phyloP scores from a whole-genome alignment of 1,284 basidiomycete genomes.

The Cystobasidium slooffiae region DNA sequence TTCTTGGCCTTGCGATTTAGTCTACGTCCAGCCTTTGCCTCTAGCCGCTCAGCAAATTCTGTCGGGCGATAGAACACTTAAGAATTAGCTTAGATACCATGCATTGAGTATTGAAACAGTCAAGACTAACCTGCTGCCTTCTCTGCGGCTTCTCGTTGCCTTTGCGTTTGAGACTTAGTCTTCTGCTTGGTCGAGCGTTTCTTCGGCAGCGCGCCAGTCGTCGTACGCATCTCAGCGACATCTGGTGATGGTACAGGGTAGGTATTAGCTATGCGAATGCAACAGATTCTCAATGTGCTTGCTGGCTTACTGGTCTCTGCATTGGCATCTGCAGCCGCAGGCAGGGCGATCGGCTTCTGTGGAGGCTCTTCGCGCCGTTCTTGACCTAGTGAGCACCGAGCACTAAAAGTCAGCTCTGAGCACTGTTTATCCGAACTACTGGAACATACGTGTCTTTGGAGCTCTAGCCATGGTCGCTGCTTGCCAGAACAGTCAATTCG shows the following conservation, averaged over 20 bases:
- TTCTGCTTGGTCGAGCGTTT: conserved; percentile 13
- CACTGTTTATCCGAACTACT: neutral
- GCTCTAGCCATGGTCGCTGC: conserved; percentile 16
- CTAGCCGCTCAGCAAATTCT: conserved; percentile 39
- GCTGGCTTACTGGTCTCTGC: conserved; percentile 20
- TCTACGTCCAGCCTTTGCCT: conserved; percentile 20
- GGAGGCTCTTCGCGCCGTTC: conserved; percentile 36
- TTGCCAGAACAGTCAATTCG: neutral
- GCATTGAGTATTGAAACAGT: neutral
- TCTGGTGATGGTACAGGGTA: conserved; percentile 3
- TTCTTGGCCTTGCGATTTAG: conserved; percentile 21
- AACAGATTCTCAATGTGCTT: neutral
- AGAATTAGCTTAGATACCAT: neutral
- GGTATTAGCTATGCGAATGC: neutral
- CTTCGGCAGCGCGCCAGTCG: conserved; percentile 26
- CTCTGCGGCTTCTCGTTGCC: conserved; percentile 37
- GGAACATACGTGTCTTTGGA: conserved; percentile 12
- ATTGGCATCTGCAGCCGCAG: conserved; percentile 17
- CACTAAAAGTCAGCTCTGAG: neutral
- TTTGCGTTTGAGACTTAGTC: conserved; percentile 25
- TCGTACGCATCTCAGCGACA: conserved; percentile 31
- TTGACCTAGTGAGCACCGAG: conserved; percentile 3
- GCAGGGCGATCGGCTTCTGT: conserved; percentile 23
- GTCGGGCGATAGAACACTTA: neutral
- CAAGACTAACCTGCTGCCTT: conserved; percentile 34